These are phyloP conservation scores for Hansenula lynferdii DNA, from an alignment of 1,139 yeast species.

Conservation along the genomic window DNA sequence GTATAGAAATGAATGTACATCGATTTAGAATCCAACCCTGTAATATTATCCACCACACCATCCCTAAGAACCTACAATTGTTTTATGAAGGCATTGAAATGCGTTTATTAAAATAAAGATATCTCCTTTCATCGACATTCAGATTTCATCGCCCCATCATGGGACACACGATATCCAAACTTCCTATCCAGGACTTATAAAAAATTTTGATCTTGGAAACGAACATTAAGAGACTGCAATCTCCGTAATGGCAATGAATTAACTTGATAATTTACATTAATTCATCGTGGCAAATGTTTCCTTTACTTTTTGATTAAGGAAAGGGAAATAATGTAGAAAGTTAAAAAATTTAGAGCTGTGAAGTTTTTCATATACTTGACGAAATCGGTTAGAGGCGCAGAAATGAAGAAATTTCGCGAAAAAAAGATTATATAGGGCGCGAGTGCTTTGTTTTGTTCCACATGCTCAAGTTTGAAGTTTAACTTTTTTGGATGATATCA, in stretches of 20 bases:
- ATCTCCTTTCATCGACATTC: conserved; percentile 27
- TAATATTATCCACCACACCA: no score
- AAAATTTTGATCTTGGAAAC: conserved; percentile 21
- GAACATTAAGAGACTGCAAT: conserved; percentile 22
- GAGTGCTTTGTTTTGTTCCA: no score
- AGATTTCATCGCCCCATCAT: conserved; percentile 16
- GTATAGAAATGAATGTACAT: background rate
- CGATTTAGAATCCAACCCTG: no score
- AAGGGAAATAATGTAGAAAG: conserved; percentile 11
- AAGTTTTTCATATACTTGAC: conserved; percentile 8
- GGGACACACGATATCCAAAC: conserved; percentile 22
- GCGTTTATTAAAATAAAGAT: no score
- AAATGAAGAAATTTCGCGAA: no score
- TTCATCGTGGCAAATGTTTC: conserved; percentile 28
- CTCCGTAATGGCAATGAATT: conserved; percentile 26
- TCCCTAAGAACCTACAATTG: no score
- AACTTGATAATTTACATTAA: conserved; percentile 21
- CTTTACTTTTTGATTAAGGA: conserved; percentile 25
- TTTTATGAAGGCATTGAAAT: no score
- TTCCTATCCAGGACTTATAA: conserved; percentile 24
- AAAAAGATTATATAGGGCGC: no score
- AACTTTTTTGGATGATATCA: no score
- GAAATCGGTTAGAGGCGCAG: background rate
- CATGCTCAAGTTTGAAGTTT: no score
- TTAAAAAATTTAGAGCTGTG: conserved; percentile 2